Conservation (phyloP, 2,329 filamentous ascomycete genomes). For the Penicillium polonicum region DNA sequence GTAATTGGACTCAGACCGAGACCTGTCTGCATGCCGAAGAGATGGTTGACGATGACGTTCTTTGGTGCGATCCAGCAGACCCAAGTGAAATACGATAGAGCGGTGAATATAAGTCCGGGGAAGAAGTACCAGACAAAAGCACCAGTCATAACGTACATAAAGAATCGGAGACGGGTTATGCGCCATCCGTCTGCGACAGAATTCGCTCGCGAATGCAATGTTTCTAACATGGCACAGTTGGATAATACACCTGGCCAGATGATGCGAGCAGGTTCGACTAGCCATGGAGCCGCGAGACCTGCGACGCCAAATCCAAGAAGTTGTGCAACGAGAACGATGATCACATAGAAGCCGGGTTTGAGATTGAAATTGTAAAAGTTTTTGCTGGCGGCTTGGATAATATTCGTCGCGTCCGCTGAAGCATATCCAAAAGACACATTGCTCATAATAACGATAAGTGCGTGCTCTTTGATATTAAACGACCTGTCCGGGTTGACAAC, state of each 20-base stretch:
- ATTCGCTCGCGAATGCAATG: conserved; percentile 41
- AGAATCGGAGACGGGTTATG: conserved; percentile 41
- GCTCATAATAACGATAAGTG: conserved; percentile 49
- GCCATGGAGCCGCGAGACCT: conserved; percentile 38
- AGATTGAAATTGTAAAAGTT: conserved; percentile 45
- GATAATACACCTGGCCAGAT: conserved; percentile 44
- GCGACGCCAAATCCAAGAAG: conserved; percentile 44
- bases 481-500: conserved; percentile 43
- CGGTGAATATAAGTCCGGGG: conserved; percentile 52
- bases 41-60: conserved; percentile 48
- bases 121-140: conserved; percentile 52
- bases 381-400: conserved; percentile 44
- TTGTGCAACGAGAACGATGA: conserved; percentile 42
- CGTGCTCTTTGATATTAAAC: conserved; percentile 52
- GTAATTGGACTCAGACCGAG: conserved; percentile 33
- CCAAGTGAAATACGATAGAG: conserved; percentile 50
- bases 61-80: conserved; percentile 52
- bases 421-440: conserved; percentile 52
- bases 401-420: conserved; percentile 48
- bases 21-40: conserved; percentile 44
- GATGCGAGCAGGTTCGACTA: conserved; percentile 41
- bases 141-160: conserved; percentile 32
- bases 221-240: conserved; percentile 41
- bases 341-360: conserved; percentile 39
- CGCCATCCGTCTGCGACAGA: conserved; percentile 40